Conservation (phyloP, 495 filamentous ascomycete genomes). For the Darksidea phi region DNA sequence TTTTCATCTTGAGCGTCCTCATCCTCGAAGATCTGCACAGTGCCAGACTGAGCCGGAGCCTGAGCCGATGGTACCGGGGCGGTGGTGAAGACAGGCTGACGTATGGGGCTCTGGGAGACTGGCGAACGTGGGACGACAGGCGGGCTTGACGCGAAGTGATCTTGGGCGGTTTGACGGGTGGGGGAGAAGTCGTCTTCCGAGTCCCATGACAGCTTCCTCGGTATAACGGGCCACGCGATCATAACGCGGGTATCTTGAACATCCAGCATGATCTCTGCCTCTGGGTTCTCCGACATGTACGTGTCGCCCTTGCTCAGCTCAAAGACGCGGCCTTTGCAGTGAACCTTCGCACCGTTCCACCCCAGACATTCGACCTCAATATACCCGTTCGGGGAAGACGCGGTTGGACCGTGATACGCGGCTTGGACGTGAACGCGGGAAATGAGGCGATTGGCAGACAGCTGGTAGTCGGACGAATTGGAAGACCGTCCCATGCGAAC, state of each 20-base stretch:
- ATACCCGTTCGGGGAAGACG: slow-evolving; percentile 52
- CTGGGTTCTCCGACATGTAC: slow-evolving; percentile 86
- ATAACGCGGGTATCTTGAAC: slow-evolving; percentile 89
- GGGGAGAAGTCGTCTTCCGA: slow-evolving; percentile 53
- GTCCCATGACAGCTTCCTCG: slow-evolving; percentile 57
- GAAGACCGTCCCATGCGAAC: slow-evolving; percentile 87
- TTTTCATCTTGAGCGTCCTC: slow-evolving; percentile 44
- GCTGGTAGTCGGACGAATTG: slow-evolving; percentile 85
- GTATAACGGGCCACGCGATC: slow-evolving; percentile 73
- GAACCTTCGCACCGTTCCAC: slow-evolving; percentile 93
- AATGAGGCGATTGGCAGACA: slow-evolving; percentile 86
- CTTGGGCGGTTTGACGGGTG: slow-evolving; percentile 44
- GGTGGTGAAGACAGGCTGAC: slow-evolving; percentile 33
- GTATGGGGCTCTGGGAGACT: slow-evolving; percentile 30
- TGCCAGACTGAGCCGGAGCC: slow-evolving; percentile 44
- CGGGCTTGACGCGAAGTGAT: slow-evolving; percentile 60
- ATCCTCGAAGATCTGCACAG: slow-evolving; percentile 57
- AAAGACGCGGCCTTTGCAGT: slow-evolving; percentile 85
- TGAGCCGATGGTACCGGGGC: slow-evolving; percentile 48
- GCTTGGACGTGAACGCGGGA: slow-evolving; percentile 91
- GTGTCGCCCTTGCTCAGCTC: slow-evolving; percentile 83
- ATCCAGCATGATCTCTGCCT: slow-evolving; percentile 91
- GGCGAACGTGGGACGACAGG: slow-evolving; percentile 52
- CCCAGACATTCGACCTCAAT: slow-evolving; percentile 87
- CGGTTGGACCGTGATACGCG: slow-evolving; percentile 67